Evolutionary conservation across 768 basidiomycete genomes (phyloP).

Genomic region (Neoboletus subvelutipes): DNA sequence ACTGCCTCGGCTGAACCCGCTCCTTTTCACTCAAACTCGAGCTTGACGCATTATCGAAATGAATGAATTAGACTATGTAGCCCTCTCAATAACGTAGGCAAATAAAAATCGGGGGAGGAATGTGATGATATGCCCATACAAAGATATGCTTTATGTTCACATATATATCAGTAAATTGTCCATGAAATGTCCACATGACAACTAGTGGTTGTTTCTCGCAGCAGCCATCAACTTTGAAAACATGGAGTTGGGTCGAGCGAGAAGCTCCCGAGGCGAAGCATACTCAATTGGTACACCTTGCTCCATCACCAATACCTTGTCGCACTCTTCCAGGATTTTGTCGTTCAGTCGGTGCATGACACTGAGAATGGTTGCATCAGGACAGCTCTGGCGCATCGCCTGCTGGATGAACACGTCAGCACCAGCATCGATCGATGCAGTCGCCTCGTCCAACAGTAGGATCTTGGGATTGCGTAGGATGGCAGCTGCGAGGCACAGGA

Average conservation of each 20-base stretch:
- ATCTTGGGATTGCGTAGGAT: constrained; percentile 33
- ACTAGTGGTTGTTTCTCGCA: constrained; percentile 17
- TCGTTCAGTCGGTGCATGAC: constrained; percentile 34
- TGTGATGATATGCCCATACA: too few relatives aligned
- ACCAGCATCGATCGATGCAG: constrained; percentile 79
- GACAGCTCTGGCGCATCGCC: constrained; percentile 32
- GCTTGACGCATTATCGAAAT: too few relatives aligned
- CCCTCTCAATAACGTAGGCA: neutral
- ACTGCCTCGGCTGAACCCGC: too few relatives aligned
- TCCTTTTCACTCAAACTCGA: too few relatives aligned
- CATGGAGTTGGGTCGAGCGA: constrained; percentile 25
- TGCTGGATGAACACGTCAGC: constrained; percentile 69
- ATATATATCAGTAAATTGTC: too few relatives aligned
- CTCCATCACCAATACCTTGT: constrained; percentile 41
- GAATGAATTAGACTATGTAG: neutral
- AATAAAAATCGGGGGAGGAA: neutral
- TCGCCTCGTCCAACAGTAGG: constrained; percentile 33
- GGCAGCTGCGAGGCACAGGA: constrained; percentile 56
- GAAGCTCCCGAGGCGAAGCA: constrained; percentile 23
- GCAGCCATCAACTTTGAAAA: constrained; percentile 31
- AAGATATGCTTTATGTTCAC: too few relatives aligned
- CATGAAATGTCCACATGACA: neutral
- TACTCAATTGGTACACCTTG: constrained; percentile 30
- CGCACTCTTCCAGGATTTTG: constrained; percentile 28
- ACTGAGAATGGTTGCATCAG: constrained; percentile 28